These are phyloP conservation scores for Cercospora nicotianae DNA, from an alignment of 2,329 filamentous ascomycete species.

Conservation along the genomic window DNA sequence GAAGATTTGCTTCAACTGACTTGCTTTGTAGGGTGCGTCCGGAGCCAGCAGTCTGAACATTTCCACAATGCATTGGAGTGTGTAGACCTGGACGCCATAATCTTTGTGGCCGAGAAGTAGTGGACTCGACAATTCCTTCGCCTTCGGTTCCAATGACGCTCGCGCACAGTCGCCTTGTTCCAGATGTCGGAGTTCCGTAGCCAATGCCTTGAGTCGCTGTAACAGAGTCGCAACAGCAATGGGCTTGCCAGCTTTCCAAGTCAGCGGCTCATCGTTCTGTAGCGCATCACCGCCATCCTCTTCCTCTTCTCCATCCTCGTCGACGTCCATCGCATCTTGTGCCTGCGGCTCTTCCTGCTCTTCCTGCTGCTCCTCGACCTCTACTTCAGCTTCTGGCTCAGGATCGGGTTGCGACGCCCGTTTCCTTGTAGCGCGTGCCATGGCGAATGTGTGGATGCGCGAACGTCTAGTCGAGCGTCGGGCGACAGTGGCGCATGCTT, in stretches of 20 bases:
- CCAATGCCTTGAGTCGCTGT: constrained; percentile 74
- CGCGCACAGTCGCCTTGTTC: constrained; percentile 84
- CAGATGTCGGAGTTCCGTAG: constrained; percentile 77
- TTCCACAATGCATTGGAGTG: constrained; percentile 86
- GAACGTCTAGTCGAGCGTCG: not conserved
- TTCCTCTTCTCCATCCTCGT: constrained; percentile 27
- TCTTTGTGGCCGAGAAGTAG: constrained; percentile 90
- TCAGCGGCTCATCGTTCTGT: constrained; percentile 79
- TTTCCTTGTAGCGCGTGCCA: constrained; percentile 17
- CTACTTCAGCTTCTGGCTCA: constrained; percentile 9
- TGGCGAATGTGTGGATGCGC: not conserved
- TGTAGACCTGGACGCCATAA: constrained; percentile 85
- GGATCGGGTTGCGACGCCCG: constrained; percentile 9
- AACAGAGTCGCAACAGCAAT: constrained; percentile 82
- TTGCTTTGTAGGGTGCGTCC: constrained; percentile 86
- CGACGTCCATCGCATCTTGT: constrained; percentile 22
- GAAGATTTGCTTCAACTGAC: constrained; percentile 96
- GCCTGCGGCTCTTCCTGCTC: constrained; percentile 7
- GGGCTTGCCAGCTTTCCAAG: constrained; percentile 87
- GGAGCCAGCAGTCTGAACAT: constrained; percentile 90
- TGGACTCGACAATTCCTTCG: constrained; percentile 77
- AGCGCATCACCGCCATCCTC: constrained; percentile 46
- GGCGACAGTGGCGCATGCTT: constrained; percentile 1
- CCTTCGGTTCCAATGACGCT: constrained; percentile 78
- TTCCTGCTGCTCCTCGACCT: constrained; percentile 12